These are phyloP conservation scores for Termitomyces heimii DNA, from an alignment of 768 basidiomycete species.

Conservation along the genomic window DNA sequence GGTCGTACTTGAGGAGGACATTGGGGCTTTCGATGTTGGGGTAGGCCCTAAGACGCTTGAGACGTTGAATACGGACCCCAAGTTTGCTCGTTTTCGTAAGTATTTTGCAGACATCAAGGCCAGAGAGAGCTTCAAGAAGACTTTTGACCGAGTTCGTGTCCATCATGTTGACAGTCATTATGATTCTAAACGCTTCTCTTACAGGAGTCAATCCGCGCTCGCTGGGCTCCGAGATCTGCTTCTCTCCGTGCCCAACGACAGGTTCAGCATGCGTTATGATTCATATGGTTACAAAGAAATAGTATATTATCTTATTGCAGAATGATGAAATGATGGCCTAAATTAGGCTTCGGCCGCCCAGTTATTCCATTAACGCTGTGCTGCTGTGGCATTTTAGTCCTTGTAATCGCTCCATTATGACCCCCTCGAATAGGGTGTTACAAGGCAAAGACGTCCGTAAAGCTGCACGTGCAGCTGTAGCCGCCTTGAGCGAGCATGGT, in stretches of 20 bases:
- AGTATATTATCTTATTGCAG: background rate
- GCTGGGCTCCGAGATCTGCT: background rate
- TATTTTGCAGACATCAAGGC: slow-evolving; percentile 43
- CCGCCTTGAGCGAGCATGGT: slow-evolving; percentile 16
- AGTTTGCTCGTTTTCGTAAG: slow-evolving; percentile 43
- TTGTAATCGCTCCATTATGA: background rate
- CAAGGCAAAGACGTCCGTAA: slow-evolving; percentile 17
- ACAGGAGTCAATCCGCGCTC: slow-evolving; percentile 2
- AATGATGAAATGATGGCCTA: background rate
- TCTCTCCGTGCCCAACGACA: slow-evolving; percentile 5
- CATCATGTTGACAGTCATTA: background rate
- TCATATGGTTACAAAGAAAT: background rate
- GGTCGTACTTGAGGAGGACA: slow-evolving; percentile 38
- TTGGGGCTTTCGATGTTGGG: slow-evolving; percentile 45
- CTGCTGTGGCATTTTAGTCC: background rate
- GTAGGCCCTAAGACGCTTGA: slow-evolving; percentile 39
- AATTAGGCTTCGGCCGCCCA: background rate
- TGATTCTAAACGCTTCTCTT: background rate
- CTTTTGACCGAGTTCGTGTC: slow-evolving; percentile 46
- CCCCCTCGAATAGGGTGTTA: background rate
- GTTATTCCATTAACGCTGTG: background rate
- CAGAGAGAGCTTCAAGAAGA: slow-evolving; percentile 49
- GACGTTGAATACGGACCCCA: slow-evolving; percentile 33
- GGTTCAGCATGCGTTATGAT: background rate
- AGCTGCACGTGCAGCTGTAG: slow-evolving; percentile 20